Percentiles rank a stretch among this genome's conserved stretches.
These are phyloP conservation scores for Pseudoscleropodium purum DNA, from an alignment of 225 moss, liverwort and hornwort genomes.

Conservation along the genomic window DNA sequence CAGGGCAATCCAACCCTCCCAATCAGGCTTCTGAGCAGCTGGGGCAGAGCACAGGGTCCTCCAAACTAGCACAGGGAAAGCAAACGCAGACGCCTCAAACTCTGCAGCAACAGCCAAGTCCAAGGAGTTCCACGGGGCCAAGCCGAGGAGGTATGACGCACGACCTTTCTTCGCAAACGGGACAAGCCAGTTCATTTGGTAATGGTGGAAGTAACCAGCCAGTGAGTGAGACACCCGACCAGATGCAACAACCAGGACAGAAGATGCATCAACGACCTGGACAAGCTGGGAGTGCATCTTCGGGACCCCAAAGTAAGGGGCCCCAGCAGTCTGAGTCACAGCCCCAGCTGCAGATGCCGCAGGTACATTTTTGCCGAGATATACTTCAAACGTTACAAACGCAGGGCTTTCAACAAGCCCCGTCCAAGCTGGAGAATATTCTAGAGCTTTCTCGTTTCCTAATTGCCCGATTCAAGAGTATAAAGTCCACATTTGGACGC, in stretches of 20 bases:
- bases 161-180: slow-evolving; percentile 7
- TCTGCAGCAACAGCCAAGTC: slow-evolving; percentile 3
- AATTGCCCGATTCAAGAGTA: background rate
- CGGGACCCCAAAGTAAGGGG: slow-evolving; percentile 4
- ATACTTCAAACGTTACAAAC: background rate
- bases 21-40: slow-evolving; percentile 6
- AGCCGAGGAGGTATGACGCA: slow-evolving; percentile 18
- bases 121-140: background rate
- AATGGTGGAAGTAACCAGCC: background rate
- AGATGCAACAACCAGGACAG: slow-evolving; percentile 17
- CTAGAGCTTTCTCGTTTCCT: background rate
- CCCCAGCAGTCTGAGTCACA: slow-evolving; percentile 16
- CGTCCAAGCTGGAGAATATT: background rate
- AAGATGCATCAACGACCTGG: background rate
- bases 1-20: slow-evolving; percentile 6
- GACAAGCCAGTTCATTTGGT: background rate
- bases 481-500: background rate
- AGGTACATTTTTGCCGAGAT: background rate
- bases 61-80: slow-evolving; percentile 19
- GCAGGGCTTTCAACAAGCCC: background rate
- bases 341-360: slow-evolving; percentile 19
- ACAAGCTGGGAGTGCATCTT: slow-evolving; percentile 11
- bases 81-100: slow-evolving; percentile 10
- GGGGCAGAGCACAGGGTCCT: slow-evolving; percentile 4
- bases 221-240: background rate